These are phyloP conservation scores for Ilex asprella DNA, from an alignment of 257 asterid species.

Conservation along the genomic window DNA sequence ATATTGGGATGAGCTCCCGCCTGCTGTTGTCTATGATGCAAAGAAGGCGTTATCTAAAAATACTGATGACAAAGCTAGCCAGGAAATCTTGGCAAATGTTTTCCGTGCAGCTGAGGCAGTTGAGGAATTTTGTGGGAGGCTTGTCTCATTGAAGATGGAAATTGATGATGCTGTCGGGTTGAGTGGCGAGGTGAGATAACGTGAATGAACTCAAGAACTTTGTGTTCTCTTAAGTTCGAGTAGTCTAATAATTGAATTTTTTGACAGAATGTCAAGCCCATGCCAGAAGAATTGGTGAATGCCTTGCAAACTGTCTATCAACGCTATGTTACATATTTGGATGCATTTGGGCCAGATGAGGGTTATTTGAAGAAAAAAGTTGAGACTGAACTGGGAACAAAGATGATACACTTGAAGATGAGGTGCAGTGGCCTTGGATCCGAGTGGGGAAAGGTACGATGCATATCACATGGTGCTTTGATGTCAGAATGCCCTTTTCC, in stretches of 20 bases:
- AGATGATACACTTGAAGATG: constrained; percentile 94
- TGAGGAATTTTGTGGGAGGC: constrained; percentile 76
- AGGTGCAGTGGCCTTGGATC: constrained; percentile 86
- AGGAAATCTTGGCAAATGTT: constrained; percentile 64
- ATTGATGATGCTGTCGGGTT: constrained; percentile 79
- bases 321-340: constrained; percentile 65
- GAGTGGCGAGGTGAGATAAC: constrained; percentile 77
- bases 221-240: constrained; percentile 10
- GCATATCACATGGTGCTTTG: constrained; percentile 13
- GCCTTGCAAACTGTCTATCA: constrained; percentile 60
- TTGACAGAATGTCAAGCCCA: constrained; percentile 78
- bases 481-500: constrained; percentile 3
- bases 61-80: constrained; percentile 71
- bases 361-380: constrained; percentile 87
- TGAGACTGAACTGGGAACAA: constrained; percentile 80
- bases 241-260: constrained; percentile 13
- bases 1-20: constrained; percentile 72
- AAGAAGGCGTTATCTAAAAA: constrained; percentile 63
- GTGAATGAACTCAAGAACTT: not conserved
- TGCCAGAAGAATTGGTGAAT: constrained; percentile 59
- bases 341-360: constrained; percentile 85
- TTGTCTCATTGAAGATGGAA: constrained; percentile 73
- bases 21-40: constrained; percentile 48
- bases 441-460: constrained; percentile 93
- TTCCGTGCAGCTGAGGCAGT: constrained; percentile 90